Evolutionary conservation across 768 basidiomycete species (phyloP), one percentile per base, ranked within the genome.

Genomic region (Tricholoma sp.): DNA sequence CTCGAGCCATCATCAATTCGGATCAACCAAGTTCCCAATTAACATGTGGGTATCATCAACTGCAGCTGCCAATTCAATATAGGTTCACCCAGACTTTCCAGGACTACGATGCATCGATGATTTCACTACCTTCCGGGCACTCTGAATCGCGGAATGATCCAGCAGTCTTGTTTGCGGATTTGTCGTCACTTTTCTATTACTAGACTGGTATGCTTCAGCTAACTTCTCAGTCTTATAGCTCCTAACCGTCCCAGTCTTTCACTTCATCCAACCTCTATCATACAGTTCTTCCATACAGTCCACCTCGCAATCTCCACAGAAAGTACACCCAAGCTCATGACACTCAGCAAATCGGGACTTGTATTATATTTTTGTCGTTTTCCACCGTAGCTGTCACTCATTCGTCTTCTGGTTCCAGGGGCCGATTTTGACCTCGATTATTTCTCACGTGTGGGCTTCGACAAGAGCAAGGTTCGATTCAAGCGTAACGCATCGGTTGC

Each of bases 371-470:
- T n/a, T n/a, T n/a, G n/a, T n/a, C n/a, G n/a, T n/a, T n/a, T 8
- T 52, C 41, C 45, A 32, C 51, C 39, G 15, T 60, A 17, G 45
- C 41, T 24, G 42, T 39, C 5, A 42, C 52, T 37, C 28, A 54
- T 50, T 53, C 62, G n/a, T 59, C 50, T 50, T 50, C 48, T 10
- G 52, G 37, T 32, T 50, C 39, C 71, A 94, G 92, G 95, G 70
- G 88, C 96, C 66, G 94, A 92, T 65, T 86, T 82, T 64, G 95
- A 98, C 69, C 83, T 98, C 66, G 90, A 94, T 70, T 92, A 94
- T 76, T 97, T 97, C 84, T 98, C 96, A 37, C 90, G 97, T 72
- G 96, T 97, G 56, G 97, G 97, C 59, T 98, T 99, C 76, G 96
- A 99, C 77, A 97, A 98, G 89, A 89, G 95, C 67, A 85, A 89